These are phyloP conservation scores for Plenodomus tracheiphilus DNA, from an alignment of 2,329 filamentous ascomycete genomes.

Conservation along the genomic window DNA sequence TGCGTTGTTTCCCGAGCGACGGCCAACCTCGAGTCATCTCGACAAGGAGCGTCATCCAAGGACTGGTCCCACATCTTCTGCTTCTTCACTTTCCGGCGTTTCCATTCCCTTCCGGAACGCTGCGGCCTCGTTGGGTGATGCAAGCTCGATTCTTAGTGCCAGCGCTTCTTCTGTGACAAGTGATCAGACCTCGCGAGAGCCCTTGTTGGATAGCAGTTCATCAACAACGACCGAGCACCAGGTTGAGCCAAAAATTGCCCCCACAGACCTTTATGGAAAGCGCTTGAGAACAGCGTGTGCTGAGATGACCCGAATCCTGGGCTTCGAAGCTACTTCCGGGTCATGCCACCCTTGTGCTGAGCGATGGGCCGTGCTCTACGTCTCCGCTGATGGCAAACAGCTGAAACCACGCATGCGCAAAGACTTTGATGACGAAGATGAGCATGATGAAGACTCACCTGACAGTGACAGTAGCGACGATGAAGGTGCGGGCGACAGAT, in stretches of 20 bases:
- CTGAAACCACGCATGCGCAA: conserved; percentile 74
- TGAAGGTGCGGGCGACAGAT: conserved; percentile 47
- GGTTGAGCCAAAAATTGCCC: conserved; percentile 53
- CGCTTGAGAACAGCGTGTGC: conserved; percentile 69
- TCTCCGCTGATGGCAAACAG: conserved; percentile 71
- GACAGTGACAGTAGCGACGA: conserved; percentile 56
- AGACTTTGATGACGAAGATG: conserved; percentile 65
- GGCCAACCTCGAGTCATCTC: conserved; percentile 61
- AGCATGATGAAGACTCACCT: conserved; percentile 62
- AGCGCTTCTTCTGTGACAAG: conserved; percentile 74
- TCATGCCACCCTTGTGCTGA: conserved; percentile 79
- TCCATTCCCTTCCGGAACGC: conserved; percentile 56
- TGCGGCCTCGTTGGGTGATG: conserved; percentile 60
- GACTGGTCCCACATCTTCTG: conserved; percentile 51
- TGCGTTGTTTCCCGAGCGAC: conserved; percentile 76
- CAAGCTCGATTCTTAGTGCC: conserved; percentile 71
- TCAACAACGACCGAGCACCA: conserved; percentile 30
- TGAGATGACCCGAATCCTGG: conserved; percentile 70
- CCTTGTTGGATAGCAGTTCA: conserved; percentile 55
- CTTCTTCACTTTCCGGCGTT: conserved; percentile 54
- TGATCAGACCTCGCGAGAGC: conserved; percentile 69
- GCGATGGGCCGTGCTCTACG: conserved; percentile 79
- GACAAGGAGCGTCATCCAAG: conserved; percentile 51
- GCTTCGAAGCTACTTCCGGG: conserved; percentile 66
- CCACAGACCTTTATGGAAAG: conserved; percentile 47